Conservation (phyloP, 331 rosid species). For the Malus hybrid region DNA sequence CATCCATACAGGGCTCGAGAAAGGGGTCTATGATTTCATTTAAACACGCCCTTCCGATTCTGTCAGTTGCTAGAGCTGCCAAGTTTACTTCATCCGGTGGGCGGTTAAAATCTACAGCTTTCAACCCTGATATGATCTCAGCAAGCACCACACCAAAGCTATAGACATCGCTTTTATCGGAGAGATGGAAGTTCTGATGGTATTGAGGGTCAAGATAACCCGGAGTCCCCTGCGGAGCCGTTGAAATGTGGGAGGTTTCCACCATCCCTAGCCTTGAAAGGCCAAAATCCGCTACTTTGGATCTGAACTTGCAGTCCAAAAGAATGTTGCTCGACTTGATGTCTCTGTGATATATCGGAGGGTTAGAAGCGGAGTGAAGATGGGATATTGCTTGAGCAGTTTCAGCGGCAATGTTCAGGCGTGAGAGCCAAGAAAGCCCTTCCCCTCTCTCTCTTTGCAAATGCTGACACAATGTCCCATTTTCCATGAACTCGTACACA, state of each 20-base stretch:
- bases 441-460: conserved; percentile 64
- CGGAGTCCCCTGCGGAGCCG: conserved; percentile 95
- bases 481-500: conserved; percentile 87
- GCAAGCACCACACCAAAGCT: conserved; percentile 91
- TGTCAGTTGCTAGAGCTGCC: conserved; percentile 60
- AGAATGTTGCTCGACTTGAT: conserved; percentile 87
- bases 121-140: conserved; percentile 73
- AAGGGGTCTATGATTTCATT: conserved; percentile 71
- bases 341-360: conserved; percentile 89
- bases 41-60: conserved; percentile 58
- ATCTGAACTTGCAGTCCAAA: conserved; percentile 48
- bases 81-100: conserved; percentile 65
- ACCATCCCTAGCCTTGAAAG: conserved; percentile 78
- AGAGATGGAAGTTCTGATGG: conserved; percentile 90
- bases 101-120: conserved; percentile 77
- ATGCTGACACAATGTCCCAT: conserved; percentile 78
- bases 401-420: conserved; percentile 68
- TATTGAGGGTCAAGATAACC: conserved; percentile 95
- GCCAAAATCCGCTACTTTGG: conserved; percentile 92
- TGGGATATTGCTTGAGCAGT: conserved; percentile 89
- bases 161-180: conserved; percentile 90
- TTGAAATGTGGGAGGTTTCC: conserved; percentile 77
- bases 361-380: conserved; percentile 63
- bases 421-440: conserved; percentile 71
- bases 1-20: conserved; percentile 31